Conservation (phyloP, 2,329 filamentous ascomycete genomes). For the Neonectria faginata region DNA sequence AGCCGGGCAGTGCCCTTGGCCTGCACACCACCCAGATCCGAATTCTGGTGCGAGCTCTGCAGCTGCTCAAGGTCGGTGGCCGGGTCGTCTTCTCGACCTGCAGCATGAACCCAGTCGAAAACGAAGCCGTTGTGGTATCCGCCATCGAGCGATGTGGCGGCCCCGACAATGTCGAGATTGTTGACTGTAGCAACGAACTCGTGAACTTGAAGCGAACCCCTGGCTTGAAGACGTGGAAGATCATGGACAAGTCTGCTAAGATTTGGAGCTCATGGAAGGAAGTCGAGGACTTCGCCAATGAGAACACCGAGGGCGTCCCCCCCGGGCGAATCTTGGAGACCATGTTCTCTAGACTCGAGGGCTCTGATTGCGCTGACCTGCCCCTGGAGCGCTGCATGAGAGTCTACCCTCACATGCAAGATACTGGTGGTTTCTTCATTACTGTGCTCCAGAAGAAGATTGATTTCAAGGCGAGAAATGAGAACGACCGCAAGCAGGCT, state of each 20-base stretch:
- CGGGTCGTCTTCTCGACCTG: constrained; percentile 98
- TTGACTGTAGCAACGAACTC: constrained; percentile 85
- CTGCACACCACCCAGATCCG: constrained; percentile 88
- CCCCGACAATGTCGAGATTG: constrained; percentile 79
- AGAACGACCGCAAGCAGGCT: constrained; percentile 64
- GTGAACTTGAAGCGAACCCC: constrained; percentile 80
- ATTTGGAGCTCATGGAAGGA: constrained; percentile 87
- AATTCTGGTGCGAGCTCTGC: constrained; percentile 90
- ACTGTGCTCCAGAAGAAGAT: constrained; percentile 91
- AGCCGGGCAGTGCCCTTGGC: constrained; percentile 85
- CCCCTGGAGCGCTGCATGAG: constrained; percentile 92
- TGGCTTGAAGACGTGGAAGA: constrained; percentile 85
- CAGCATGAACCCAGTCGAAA: constrained; percentile 98
- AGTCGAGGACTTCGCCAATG: constrained; percentile 76
- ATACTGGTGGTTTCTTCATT: constrained; percentile 98
- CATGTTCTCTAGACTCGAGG: constrained; percentile 81
- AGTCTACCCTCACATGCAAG: constrained; percentile 93
- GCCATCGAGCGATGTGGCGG: constrained; percentile 94
- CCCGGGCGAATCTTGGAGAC: constrained; percentile 78
- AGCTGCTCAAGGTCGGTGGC: constrained; percentile 95
- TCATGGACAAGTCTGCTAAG: constrained; percentile 87
- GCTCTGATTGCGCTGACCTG: constrained; percentile 68
- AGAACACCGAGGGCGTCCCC: constrained; percentile 63
- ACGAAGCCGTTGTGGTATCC: constrained; percentile 89
- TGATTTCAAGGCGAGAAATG: constrained; percentile 83